phyloP scores from a whole-genome alignment of 2,329 filamentous ascomycete genomes.

The Colletotrichum echinochloae region DNA sequence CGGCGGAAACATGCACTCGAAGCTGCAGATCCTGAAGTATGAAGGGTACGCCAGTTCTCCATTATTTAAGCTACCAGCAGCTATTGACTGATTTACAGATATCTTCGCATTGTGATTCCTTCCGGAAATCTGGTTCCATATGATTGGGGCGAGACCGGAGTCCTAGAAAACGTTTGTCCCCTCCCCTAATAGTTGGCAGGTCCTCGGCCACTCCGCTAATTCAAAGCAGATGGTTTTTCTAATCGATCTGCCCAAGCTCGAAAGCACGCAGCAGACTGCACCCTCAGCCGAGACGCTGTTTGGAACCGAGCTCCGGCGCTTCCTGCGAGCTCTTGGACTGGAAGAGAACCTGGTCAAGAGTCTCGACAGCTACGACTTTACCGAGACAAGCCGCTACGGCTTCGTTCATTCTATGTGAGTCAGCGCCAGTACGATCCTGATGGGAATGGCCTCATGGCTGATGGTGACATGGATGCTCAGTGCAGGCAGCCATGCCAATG shows the following conservation, averaged over 20 bases:
- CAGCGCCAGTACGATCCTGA: constrained; percentile 12
- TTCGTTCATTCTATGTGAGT: constrained; percentile 89
- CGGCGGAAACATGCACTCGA: constrained; percentile 89
- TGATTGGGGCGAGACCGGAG: constrained; percentile 89
- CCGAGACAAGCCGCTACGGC: constrained; percentile 74
- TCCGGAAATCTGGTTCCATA: constrained; percentile 87
- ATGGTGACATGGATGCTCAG: constrained; percentile 52
- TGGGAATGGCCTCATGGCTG: background rate
- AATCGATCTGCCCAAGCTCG: constrained; percentile 84
- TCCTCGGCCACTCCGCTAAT: constrained; percentile 38
- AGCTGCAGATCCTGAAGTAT: constrained; percentile 88
- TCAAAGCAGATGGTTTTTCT: constrained; percentile 77
- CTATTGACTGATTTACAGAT: constrained; percentile 45
- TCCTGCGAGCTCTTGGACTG: constrained; percentile 75
- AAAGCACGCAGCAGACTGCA: constrained; percentile 51
- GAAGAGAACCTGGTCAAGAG: constrained; percentile 74
- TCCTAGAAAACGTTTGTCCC: constrained; percentile 83
- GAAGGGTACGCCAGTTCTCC: constrained; percentile 25
- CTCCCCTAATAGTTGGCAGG: background rate
- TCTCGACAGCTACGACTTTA: constrained; percentile 84
- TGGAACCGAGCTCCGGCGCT: constrained; percentile 76
- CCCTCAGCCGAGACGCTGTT: constrained; percentile 62
- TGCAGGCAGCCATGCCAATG: constrained; percentile 66
- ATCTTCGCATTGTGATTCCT: constrained; percentile 85
- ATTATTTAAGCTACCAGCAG: constrained; percentile 7